These are phyloP conservation scores for Fraxinus latifolia DNA, from an alignment of 305 asterid genomes.

Conservation along the genomic window DNA sequence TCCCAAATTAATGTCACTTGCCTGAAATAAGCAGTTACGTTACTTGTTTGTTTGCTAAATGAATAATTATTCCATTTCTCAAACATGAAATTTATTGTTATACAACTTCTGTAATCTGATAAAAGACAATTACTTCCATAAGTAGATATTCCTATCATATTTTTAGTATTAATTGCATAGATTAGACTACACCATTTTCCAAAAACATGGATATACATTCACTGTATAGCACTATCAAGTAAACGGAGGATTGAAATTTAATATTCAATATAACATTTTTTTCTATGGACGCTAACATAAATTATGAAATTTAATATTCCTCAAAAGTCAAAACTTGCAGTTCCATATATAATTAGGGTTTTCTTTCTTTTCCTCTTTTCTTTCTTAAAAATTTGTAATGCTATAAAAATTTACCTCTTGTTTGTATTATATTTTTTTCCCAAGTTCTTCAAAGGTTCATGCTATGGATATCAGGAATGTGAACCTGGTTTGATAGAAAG, in stretches of 20 bases:
- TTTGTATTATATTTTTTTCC: background rate
- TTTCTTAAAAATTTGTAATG: background rate
- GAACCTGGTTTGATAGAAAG: background rate
- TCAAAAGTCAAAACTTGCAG: background rate
- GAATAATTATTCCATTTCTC: slow-evolving; percentile 9
- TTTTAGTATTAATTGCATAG: slow-evolving; percentile 8
- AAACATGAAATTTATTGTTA: background rate
- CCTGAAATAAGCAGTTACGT: background rate
- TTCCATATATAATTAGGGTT: background rate
- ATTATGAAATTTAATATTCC: background rate
- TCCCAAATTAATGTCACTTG: background rate
- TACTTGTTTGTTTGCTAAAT: slow-evolving; percentile 6
- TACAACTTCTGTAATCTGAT: background rate
- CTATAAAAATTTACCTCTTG: background rate
- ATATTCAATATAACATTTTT: background rate
- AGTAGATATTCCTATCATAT: slow-evolving; percentile 4
- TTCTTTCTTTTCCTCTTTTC: slow-evolving; percentile 10
- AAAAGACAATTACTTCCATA: background rate
- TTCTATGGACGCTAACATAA: background rate
- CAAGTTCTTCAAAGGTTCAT: background rate
- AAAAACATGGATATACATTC: background rate
- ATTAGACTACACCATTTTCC: background rate
- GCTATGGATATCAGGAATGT: slow-evolving; percentile 8
- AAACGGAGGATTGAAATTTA: background rate
- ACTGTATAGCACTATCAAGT: background rate